These are phyloP conservation scores for Pinus albicaulis DNA, from an alignment of 75 land plant genomes.

Conservation along the genomic window DNA sequence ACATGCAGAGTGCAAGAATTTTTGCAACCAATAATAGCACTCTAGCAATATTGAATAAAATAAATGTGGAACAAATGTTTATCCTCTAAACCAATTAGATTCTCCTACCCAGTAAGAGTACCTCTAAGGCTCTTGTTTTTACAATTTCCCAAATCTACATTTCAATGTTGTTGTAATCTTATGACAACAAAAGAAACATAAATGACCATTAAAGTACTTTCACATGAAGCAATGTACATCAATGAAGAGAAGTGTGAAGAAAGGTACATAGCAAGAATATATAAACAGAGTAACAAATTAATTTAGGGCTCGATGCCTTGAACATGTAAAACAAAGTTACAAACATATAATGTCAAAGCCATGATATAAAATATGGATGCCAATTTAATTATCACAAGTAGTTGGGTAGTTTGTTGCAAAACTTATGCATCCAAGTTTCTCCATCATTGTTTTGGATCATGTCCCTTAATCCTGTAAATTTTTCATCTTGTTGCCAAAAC, in stretches of 20 bases:
- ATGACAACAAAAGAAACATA: background rate
- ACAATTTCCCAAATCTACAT: background rate
- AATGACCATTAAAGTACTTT: background rate
- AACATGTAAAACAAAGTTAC: background rate
- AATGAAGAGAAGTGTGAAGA: background rate
- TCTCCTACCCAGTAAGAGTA: background rate
- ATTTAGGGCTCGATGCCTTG: background rate
- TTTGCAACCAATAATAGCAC: background rate
- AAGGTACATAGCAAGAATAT: background rate
- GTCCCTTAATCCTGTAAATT: background rate
- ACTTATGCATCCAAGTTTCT: background rate
- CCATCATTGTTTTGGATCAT: background rate
- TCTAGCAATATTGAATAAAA: background rate
- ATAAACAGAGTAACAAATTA: background rate
- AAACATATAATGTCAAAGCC: background rate
- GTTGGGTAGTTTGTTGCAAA: background rate
- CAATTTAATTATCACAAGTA: background rate
- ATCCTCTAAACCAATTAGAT: background rate
- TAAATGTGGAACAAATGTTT: background rate
- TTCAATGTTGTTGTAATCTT: background rate
- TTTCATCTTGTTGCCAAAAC: background rate
- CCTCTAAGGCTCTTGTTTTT: background rate
- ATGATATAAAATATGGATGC: background rate
- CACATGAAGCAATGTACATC: background rate
- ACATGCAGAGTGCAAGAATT: slow-evolving; percentile 29